Evolutionary conservation across 2,329 filamentous ascomycete species (phyloP), one percentile per base, ranked within the genome.

Genomic region (Cyanodermella asteris): DNA sequence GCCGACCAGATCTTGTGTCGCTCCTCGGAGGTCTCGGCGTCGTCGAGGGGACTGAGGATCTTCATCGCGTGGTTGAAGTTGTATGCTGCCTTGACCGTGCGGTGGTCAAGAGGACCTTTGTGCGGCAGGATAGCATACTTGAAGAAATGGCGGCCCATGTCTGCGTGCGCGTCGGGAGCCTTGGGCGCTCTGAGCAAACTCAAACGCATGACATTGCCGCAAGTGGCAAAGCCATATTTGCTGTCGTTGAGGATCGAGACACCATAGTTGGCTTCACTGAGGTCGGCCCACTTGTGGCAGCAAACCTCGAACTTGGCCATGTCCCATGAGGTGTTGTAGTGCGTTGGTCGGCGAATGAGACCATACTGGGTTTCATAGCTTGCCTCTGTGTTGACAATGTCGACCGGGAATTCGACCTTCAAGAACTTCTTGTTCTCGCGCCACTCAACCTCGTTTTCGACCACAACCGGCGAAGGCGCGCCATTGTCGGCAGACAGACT

Each of bases 271-370:
- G 76, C 60, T 47, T 93, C 82, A 0, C 75, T 84, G 14, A 93
- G 55, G 47, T 93, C 82, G 7, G 82, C 82, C 57, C 78, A 93
- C 45, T 82, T 84, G 55, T 93, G 82, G 46, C 76, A 84, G 59
- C 81, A 91, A 25, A 93, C 82, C 53, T 93, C 82, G 39, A 93
- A 93, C 42, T 91, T 91, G 41, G 82, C 82, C 81, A 91, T 91
- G 43, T 91, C 81, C 81, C 81, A 91, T 36, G 66, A 74, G 3
- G 87, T 97, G 53, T 97, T 97, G 62, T 93, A 94, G 52, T 97
- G 87, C 0, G 87, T 97, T 3, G 87, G 84, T 16, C 87, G 67
- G 36, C 69, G 69, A 33, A 87, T 72, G 37, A 93, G 68, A 37
- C 84, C 84, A 42, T 78, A 94, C 40, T 91, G 82, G 6, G 80